Conservation (phyloP, 768 basidiomycete species). For the Suillus lakei region DNA sequence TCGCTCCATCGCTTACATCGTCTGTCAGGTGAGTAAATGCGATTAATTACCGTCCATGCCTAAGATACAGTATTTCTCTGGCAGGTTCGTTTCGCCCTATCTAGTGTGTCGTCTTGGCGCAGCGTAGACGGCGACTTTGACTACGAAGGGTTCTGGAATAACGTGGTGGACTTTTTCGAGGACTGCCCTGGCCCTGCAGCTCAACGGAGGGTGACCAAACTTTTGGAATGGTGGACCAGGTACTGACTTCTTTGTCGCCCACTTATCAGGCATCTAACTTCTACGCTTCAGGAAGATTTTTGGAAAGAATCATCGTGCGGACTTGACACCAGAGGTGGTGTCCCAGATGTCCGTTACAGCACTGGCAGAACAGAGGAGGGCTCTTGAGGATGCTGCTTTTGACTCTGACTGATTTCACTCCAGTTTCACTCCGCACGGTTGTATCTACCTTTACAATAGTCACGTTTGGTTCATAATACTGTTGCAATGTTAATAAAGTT, state of each 20-base stretch:
- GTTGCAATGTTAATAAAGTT: no score
- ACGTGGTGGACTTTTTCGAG: conserved; percentile 23
- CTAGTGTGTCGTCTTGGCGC: conserved; percentile 11
- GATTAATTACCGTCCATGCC: background rate
- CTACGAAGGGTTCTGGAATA: conserved; percentile 18
- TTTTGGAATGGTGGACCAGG: conserved; percentile 21
- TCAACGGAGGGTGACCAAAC: background rate
- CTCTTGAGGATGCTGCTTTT: background rate
- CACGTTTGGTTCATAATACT: no score
- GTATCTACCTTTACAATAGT: no score
- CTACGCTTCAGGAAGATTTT: background rate
- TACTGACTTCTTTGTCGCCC: background rate
- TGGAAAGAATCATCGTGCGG: background rate
- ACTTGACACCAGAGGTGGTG: background rate
- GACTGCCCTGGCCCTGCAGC: background rate
- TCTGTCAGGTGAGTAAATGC: conserved; percentile 26
- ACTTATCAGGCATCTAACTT: background rate
- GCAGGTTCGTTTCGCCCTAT: conserved; percentile 23
- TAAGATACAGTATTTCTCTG: no score
- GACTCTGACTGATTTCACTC: no score
- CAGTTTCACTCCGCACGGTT: no score
- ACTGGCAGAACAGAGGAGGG: background rate
- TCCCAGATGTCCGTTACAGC: background rate
- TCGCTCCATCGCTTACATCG: conserved; percentile 27
- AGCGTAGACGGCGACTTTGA: conserved; percentile 13